These are phyloP conservation scores for Penicillium sp. DNA, from an alignment of 2,329 filamentous ascomycete species.

Conservation along the genomic window DNA sequence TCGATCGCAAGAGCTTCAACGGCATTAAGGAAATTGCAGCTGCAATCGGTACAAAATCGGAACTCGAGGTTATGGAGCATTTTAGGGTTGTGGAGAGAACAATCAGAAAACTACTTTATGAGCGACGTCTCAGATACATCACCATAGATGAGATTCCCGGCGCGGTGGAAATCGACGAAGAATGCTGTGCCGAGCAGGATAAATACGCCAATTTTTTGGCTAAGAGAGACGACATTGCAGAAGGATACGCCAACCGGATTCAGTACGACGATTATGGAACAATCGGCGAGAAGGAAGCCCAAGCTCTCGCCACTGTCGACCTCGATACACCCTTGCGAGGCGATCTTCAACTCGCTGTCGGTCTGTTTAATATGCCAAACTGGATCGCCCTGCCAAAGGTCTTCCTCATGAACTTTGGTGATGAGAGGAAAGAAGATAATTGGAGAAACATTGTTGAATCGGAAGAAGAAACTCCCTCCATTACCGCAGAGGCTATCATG, in stretches of 20 bases:
- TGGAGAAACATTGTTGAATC: constrained; percentile 65
- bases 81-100: constrained; percentile 63
- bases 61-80: constrained; percentile 74
- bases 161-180: constrained; percentile 71
- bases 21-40: constrained; percentile 66
- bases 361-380: constrained; percentile 61
- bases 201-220: constrained; percentile 69
- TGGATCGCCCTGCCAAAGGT: constrained; percentile 69
- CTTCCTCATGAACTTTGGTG: constrained; percentile 74
- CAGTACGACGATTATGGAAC: constrained; percentile 71
- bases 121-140: constrained; percentile 42
- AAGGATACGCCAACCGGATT: constrained; percentile 62
- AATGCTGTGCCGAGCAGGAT: constrained; percentile 70
- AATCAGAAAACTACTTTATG: constrained; percentile 38
- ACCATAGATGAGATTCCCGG: constrained; percentile 66
- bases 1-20: constrained; percentile 67
- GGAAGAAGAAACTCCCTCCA: constrained; percentile 62
- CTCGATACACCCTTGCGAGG: constrained; percentile 32
- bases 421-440: constrained; percentile 63
- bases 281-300: constrained; percentile 51
- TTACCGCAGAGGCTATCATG: constrained; percentile 74
- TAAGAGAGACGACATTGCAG: constrained; percentile 65
- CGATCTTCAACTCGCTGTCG: constrained; percentile 53
- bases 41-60: constrained; percentile 71
- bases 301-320: constrained; percentile 35